Percentiles rank a stretch among this genome's conserved stretches.
Evolutionary conservation across 257 asterid species (phyloP).

Genomic region (Jaltomata sinuosa): DNA sequence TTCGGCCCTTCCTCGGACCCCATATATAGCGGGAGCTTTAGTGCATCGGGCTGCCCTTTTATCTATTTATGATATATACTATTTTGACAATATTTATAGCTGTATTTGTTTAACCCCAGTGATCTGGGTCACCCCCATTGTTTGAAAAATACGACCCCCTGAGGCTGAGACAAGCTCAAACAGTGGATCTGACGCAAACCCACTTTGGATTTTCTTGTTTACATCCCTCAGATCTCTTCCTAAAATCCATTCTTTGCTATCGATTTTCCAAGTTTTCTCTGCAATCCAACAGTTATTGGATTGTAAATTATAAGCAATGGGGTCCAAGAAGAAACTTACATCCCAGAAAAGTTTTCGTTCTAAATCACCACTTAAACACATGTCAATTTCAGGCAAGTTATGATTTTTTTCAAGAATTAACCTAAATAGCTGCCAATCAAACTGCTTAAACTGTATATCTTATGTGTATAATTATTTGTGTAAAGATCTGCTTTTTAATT

Average conservation of each 20-base stretch:
- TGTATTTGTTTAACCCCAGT: not conserved
- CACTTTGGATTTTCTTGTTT: not conserved
- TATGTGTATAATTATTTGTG: no score
- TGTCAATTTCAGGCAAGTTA: constrained; percentile 20
- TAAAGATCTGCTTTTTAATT: not conserved
- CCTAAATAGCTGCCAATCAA: no score
- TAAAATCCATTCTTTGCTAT: constrained; percentile 8
- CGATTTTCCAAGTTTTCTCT: not conserved
- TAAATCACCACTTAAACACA: constrained; percentile 11
- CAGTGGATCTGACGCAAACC: not conserved
- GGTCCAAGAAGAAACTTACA: constrained; percentile 12
- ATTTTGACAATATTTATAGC: not conserved
- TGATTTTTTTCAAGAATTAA: no score
- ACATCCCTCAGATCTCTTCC: constrained; percentile 9
- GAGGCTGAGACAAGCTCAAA: not conserved
- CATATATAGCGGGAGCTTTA: no score
- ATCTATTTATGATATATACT: not conserved
- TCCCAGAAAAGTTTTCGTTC: not conserved
- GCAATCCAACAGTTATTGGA: constrained; percentile 3
- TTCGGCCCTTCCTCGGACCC: no score
- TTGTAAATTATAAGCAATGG: constrained; percentile 4
- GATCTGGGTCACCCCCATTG: not conserved
- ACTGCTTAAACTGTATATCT: no score
- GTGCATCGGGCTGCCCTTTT: no score
- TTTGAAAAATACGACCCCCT: not conserved